Conservation (phyloP, 164 flowering plant genomes). For the Berberis thunbergii region DNA sequence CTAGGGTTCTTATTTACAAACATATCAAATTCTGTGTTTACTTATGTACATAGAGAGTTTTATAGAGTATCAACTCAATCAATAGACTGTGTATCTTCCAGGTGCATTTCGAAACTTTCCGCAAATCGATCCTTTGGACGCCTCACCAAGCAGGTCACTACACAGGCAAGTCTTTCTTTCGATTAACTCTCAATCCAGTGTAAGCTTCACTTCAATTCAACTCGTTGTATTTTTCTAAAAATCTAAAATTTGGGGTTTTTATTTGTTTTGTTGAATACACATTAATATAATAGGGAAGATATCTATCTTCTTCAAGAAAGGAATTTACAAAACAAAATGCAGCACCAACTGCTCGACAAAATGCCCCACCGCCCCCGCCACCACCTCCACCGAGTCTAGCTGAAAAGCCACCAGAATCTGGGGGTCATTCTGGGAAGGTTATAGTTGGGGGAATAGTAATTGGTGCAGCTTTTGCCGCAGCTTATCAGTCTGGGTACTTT, state of each 20-base stretch:
- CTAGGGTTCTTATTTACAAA: not conserved
- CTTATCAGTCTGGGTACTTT: conserved; percentile 52
- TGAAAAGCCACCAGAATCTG: not conserved
- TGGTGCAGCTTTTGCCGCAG: conserved; percentile 34
- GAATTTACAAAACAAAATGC: too few species aligned
- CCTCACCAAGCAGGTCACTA: conserved; percentile 20
- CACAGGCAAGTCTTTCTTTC: conserved; percentile 27
- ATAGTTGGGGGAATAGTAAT: conserved; percentile 22
- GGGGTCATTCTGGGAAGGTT: conserved; percentile 31
- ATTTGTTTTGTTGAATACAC: too few species aligned
- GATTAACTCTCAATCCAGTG: too few species aligned
- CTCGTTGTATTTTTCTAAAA: too few species aligned
- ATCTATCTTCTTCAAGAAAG: too few species aligned
- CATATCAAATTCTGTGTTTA: not conserved
- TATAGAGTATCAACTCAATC: too few species aligned
- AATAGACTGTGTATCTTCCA: conserved; percentile 1
- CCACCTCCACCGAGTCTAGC: conserved; percentile 19
- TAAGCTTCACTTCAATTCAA: too few species aligned
- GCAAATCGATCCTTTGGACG: conserved; percentile 22
- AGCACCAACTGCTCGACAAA: too few species aligned
- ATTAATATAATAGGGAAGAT: too few species aligned
- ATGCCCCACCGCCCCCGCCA: too few species aligned
- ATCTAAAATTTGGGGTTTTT: too few species aligned
- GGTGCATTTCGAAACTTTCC: conserved; percentile 39
- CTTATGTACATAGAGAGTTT: not conserved